Base-by-base conservation (phyloP, 2,329 filamentous ascomycete species). In the Penicillium paneum region DNA sequence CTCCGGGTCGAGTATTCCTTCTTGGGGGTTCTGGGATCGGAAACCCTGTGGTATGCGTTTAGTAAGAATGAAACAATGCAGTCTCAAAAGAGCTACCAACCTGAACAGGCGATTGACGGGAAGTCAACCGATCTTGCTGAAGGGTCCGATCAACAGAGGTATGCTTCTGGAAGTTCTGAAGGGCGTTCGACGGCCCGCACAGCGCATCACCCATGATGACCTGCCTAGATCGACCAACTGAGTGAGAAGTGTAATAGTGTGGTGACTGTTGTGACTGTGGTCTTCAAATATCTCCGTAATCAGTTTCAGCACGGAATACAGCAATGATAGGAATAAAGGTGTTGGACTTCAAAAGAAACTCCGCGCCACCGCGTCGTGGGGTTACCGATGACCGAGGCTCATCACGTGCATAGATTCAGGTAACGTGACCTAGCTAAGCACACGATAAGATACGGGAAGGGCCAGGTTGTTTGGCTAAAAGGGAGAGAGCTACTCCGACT, bases 141-240 rank as follows among this genome's bases (percentile, higher is more conserved):
- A 88, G 77, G 10, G 85, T 85, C 51, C 86, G 80, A 68, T 91
- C 87, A 58, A 83, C 80, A 45, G 86, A 80, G 11, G 83, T 77
- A 71, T 91, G 88, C 64, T 87, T 85, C 65, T 87, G 82, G 68
- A 91, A 84, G 66, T 82, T 86, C 72, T 90, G 88, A 49, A 90
- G 81, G 59, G 87, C 81, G 72, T 89, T 91, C 12, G 88, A 89
- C 17, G 88, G 87, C 55, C 89, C 88, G 70, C 89, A 92, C 52
- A 89, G 76, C 63, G 82, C 79, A 66, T 89, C 85, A 49, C 83
- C 78, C 86, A 89, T 89, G 64, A 61, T 76, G 66, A 40, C 49
- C 12, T 39, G 19, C 39, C 38, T 42, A 11, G 8, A 41, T 32
- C 15, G 17, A 42, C 19, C 13, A 26, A n/a, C 13, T 5, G 28